Base-by-base conservation (phyloP, 768 basidiomycete genomes). In the Pleurotus citrinopileatus region DNA sequence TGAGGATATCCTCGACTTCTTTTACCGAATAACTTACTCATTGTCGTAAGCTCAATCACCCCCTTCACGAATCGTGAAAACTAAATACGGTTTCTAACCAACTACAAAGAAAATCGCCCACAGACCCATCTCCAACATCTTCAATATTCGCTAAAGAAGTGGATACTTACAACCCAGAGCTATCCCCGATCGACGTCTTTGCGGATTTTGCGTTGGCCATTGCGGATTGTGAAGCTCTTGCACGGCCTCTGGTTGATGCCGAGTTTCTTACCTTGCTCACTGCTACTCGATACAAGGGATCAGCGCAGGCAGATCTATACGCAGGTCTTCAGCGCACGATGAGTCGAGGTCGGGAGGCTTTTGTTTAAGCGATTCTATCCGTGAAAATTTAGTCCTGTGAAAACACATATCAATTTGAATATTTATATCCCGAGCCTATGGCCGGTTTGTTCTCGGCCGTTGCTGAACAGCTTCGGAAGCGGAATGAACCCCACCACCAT, bases 1-100 rank as follows among this genome's bases (percentile, higher is more conserved):
- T 29, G 28, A 58, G 19, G 47, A 36, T 17, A 58, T 55, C 29
- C 32, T 58, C 13, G 57, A 58, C 26, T 55, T 58, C 29, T 58
- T 58, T 46, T 55, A 58, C 46, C 57, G 57, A 27, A 47, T 58
- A 8, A 52, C 55, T 23, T 42, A 58, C 37, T 54, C 57, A 27
- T 32, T 58, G 12, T 52, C 32, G 57, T 52, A 55, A 34, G 57
- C n/a, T n/a, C 38, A 5, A 5, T 40, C 38, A 6, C n/a, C 29
- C 29, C 6, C 13, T 6, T 6, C 6, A 5, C 6, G 8, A n/a
- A 7, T 40, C 17, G 6, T 28, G n/a, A 9, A 12, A n/a, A 10
- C 32, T 15, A 3, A 19, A 13, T 13, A 28, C n/a, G 3, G 17
- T 38, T 5, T 7, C 9, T 2, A n/a, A n/a, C n/a, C n/a, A n/a